Evolutionary conservation across 495 filamentous ascomycete genomes (phyloP), one percentile per base, ranked within the genome.

Genomic region (Opeltia flavorubescens): DNA sequence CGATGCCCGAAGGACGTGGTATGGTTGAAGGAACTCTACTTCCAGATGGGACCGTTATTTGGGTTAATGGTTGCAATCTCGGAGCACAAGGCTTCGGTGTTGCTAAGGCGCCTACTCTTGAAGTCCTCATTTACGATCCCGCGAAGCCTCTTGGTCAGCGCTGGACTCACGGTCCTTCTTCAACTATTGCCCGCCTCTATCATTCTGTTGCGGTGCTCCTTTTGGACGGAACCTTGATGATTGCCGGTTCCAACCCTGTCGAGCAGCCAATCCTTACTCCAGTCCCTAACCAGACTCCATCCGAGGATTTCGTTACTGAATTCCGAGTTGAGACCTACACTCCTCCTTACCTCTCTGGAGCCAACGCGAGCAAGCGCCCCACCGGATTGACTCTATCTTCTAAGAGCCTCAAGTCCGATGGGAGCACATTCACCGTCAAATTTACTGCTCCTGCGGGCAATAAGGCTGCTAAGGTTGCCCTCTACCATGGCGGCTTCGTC

Each of bases 1-100:
- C 65, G 20, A 78, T 81, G 77, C 77, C 77, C 2, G 62, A 71
- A 57, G 77, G 72, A 21, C 72, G 77, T 43, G 69, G 62, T 27
- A 80, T 78, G 75, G 72, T 78, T 23, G 77, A 80, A 55, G 72
- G 65, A 25, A 69, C 65, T 29, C 61, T 79, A 2, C 69, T 81
- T 38, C 71, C 77, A 1, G 76, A 81, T 46, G 76, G 76, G 25
- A 78, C 69, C 1, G 67, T 81, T 18, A 54, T 79, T 48, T 80
- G 66, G 66, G 53, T 79, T 34, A 81, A 81, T 51, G 77, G 77
- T 17, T 66, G 60, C 53, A 68, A 71, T 47, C 53, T 55, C 15
- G 77, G 77, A 43, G 70, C 76, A 29, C 75, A 80, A 62, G 77
- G 77, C 25, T 81, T 78, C 56, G 67, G 66, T 23, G 58, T 78